Evolutionary conservation across 1,284 basidiomycete genomes (phyloP).

Genomic region (Singerocomus inundabilis): DNA sequence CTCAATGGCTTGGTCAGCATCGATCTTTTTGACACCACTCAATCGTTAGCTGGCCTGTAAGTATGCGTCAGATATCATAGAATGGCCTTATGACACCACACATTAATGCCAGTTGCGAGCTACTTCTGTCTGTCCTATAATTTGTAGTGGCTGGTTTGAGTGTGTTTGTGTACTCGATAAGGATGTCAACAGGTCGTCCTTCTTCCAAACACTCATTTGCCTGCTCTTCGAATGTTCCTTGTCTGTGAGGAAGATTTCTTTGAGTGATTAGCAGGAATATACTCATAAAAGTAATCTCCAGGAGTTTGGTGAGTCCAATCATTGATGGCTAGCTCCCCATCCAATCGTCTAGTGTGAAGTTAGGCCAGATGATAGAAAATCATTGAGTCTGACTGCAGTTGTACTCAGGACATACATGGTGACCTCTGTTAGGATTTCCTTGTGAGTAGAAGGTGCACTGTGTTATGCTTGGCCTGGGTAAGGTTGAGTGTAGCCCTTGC

Average conservation of each 20-base stretch:
- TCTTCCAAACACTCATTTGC: neutral
- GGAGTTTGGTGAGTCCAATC: neutral
- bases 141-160: neutral
- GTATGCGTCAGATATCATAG: neutral
- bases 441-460: slow-evolving; percentile 35
- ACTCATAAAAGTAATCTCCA: neutral
- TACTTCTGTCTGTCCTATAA: neutral
- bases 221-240: neutral
- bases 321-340: neutral
- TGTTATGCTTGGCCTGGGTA: too few relatives aligned
- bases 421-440: neutral
- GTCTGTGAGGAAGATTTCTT: neutral
- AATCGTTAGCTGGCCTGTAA: neutral
- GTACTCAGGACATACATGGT: neutral
- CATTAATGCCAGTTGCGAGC: neutral
- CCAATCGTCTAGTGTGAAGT: neutral
- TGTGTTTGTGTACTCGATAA: neutral
- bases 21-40: neutral
- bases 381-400: neutral
- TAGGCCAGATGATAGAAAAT: neutral
- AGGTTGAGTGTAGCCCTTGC: too few relatives aligned
- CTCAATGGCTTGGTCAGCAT: neutral
- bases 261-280: neutral
- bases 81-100: neutral
- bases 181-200: neutral